These are phyloP conservation scores for Marchantia paleacea DNA, from an alignment of 225 moss, liverwort and hornwort genomes.

Conservation along the genomic window DNA sequence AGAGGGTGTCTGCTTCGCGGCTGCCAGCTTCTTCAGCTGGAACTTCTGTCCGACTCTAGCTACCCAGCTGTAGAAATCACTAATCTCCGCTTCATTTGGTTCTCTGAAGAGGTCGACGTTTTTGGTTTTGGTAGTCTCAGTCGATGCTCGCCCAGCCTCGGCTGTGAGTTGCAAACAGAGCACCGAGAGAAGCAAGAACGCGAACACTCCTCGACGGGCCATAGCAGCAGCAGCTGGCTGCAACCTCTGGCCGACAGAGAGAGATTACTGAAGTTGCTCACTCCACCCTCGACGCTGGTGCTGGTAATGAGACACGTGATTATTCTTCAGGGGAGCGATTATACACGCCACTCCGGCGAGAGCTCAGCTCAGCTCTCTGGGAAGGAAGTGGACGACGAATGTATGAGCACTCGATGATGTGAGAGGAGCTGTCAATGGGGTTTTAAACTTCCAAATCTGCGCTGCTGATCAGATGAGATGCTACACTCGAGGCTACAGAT, in stretches of 20 bases:
- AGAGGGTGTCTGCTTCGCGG: not conserved
- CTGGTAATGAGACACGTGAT: too few relatives aligned
- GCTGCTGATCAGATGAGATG: not conserved
- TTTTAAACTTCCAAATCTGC: not conserved
- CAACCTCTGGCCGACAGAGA: not conserved
- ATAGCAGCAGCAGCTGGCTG: not conserved
- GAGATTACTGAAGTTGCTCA: not conserved
- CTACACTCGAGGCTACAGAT: constrained; percentile 3
- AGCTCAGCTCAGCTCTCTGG: too few relatives aligned
- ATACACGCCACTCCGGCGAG: too few relatives aligned
- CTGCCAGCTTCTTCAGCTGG: constrained; percentile 14
- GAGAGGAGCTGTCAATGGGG: too few relatives aligned
- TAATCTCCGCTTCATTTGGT: constrained; percentile 23
- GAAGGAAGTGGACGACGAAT: not conserved
- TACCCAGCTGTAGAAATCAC: constrained; percentile 36
- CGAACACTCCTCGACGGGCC: not conserved
- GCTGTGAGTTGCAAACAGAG: not conserved
- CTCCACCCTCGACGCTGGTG: too few relatives aligned
- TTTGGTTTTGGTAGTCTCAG: not conserved
- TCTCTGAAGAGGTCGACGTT: constrained; percentile 7
- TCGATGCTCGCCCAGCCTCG: constrained; percentile 1
- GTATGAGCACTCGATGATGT: not conserved
- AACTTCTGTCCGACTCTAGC: constrained; percentile 30
- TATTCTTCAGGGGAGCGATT: too few relatives aligned
- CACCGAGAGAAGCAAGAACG: not conserved